Percentiles rank a stretch among this genome's conserved stretches.
Evolutionary conservation across 1,139 yeast genomes (phyloP).

Genomic region (Candida sp.): DNA sequence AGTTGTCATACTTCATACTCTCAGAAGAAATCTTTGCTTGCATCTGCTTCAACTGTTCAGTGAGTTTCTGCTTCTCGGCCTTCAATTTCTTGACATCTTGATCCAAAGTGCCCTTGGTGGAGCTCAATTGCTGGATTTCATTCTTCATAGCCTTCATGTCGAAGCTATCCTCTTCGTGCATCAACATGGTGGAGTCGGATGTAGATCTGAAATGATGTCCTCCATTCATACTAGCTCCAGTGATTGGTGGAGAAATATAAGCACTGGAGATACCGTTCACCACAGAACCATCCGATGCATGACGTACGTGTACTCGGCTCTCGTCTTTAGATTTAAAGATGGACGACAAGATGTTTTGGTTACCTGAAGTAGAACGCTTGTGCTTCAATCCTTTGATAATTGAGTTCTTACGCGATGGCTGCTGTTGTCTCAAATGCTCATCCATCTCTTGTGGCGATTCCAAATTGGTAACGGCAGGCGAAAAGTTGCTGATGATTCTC

Average conservation of each 20-base stretch:
- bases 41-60: conserved; percentile 26
- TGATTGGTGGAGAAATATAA: conserved; percentile 51
- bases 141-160: conserved; percentile 40
- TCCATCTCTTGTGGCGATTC: conserved; percentile 19
- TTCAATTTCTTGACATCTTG: conserved; percentile 34
- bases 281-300: conserved; percentile 46
- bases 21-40: conserved; percentile 28
- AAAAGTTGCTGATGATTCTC: conserved; percentile 18
- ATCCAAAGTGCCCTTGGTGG: conserved; percentile 26
- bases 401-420: conserved; percentile 20
- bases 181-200: conserved; percentile 35
- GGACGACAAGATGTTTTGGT: conserved; percentile 31
- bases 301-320: conserved; percentile 38
- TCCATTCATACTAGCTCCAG: conserved; percentile 23
- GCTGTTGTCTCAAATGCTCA: conserved; percentile 7
- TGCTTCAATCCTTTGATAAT: conserved; percentile 38
- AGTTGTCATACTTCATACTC: conserved; percentile 25
- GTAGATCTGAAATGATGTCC: conserved; percentile 37
- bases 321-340: conserved; percentile 31
- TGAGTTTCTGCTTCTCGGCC: conserved; percentile 31
- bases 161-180: conserved; percentile 21
- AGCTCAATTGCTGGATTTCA: conserved; percentile 47
- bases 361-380: conserved; percentile 45
- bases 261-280: conserved; percentile 28
- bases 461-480: conserved; percentile 45